These are phyloP conservation scores for Coprinellus aureogranulatus DNA, from an alignment of 768 basidiomycete species.

Conservation along the genomic window DNA sequence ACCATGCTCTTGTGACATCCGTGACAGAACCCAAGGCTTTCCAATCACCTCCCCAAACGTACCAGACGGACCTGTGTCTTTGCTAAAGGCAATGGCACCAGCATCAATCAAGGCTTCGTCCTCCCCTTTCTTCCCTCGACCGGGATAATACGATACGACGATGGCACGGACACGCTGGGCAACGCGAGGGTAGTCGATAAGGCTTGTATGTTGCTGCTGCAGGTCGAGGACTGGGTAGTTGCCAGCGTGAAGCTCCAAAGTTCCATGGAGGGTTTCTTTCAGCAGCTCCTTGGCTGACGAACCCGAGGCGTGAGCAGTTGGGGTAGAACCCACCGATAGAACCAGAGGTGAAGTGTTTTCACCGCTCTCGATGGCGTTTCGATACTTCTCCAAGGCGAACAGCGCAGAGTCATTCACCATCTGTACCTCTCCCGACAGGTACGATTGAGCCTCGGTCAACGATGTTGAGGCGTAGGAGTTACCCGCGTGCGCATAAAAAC, in stretches of 20 bases:
- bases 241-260: slow-evolving; percentile 78
- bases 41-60: slow-evolving; percentile 73
- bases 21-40: slow-evolving; percentile 59
- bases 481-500: slow-evolving; percentile 82
- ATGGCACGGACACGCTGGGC: slow-evolving; percentile 69
- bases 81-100: slow-evolving; percentile 83
- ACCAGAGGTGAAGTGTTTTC: slow-evolving; percentile 53
- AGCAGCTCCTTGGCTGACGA: slow-evolving; percentile 45
- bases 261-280: slow-evolving; percentile 50
- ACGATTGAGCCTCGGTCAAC: slow-evolving; percentile 58
- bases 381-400: slow-evolving; percentile 48
- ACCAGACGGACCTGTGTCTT: slow-evolving; percentile 73
- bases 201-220: slow-evolving; percentile 74
- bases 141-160: slow-evolving; percentile 79
- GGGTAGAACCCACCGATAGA: slow-evolving; percentile 83
- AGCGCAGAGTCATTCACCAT: slow-evolving; percentile 67
- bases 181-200: slow-evolving; percentile 56
- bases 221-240: slow-evolving; percentile 84
- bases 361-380: slow-evolving; percentile 28
- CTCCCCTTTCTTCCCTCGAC: slow-evolving; percentile 53
- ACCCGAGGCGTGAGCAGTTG: slow-evolving; percentile 77
- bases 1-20: slow-evolving; percentile 79
- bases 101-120: slow-evolving; percentile 82
- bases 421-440: slow-evolving; percentile 67
- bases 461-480: slow-evolving; percentile 77